Percentiles rank a stretch among this genome's conserved stretches.
Evolutionary conservation across 306 rosid species (phyloP).

Genomic region (Citrullus colocynthis): DNA sequence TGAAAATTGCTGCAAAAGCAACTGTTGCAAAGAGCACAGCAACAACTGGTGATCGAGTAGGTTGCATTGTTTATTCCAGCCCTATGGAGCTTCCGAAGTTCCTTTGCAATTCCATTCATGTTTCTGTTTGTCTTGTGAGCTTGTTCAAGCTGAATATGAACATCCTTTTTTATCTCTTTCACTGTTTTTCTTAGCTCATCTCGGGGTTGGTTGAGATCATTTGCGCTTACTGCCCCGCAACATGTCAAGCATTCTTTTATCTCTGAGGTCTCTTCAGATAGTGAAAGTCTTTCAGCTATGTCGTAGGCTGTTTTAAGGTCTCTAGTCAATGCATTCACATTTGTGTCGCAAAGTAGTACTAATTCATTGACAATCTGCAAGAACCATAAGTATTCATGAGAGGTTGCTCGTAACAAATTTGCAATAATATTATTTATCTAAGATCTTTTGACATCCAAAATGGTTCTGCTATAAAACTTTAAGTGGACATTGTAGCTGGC

Average conservation of each 20-base stretch:
- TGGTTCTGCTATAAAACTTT: neutral
- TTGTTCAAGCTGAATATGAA: constrained; percentile 73
- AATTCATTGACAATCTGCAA: constrained; percentile 77
- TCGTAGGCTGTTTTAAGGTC: constrained; percentile 75
- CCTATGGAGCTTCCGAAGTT: constrained; percentile 56
- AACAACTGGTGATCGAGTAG: constrained; percentile 81
- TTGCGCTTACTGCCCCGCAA: constrained; percentile 51
- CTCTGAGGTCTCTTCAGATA: constrained; percentile 45
- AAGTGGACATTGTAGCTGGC: neutral
- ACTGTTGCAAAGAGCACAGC: constrained; percentile 80
- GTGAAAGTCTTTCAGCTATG: constrained; percentile 66
- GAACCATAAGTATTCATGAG: neutral
- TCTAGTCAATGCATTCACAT: constrained; percentile 66
- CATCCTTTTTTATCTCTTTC: constrained; percentile 62
- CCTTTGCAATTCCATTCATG: constrained; percentile 60
- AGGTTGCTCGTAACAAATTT: neutral
- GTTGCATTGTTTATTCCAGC: constrained; percentile 72
- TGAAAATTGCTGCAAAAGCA: constrained; percentile 81
- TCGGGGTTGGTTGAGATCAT: constrained; percentile 69
- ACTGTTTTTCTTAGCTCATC: constrained; percentile 72
- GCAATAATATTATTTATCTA: neutral
- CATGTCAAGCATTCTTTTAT: constrained; percentile 47
- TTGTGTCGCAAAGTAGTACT: constrained; percentile 42
- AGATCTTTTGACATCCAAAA: neutral
- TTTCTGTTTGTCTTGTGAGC: constrained; percentile 64